Evolutionary conservation across 495 filamentous ascomycete species (phyloP), one percentile per base, ranked within the genome.

Genomic region (Cryomyces minteri): DNA sequence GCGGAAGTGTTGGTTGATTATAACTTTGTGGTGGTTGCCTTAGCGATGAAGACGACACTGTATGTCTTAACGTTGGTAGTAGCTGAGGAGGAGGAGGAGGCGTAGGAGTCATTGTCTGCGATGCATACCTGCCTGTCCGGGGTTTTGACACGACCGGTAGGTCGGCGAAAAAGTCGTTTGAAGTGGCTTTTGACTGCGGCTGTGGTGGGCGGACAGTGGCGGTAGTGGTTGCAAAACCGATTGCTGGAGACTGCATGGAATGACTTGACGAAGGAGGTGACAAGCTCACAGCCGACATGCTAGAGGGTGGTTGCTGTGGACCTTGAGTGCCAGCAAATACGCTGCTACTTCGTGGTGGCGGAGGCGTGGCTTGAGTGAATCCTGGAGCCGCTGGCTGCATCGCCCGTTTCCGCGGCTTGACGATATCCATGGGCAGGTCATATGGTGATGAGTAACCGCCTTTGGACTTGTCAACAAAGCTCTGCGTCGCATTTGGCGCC

Each of bases 381-480:
- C 11, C 34, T 12, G 38, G 42, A 32, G 36, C 46, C 56, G 57
- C 12, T 56, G 63, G 49, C 25, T 52, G 54, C 31, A 54, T 49
- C 38, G 65, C 65, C 45, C 72, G 62, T 64, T 74, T 76, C 62
- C 73, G 71, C 31, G 80, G 79, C 44, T 74, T 74, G 12, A 78
- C 70, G 11, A 95, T 70, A 41, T 94, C 88, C 62, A 92, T 84
- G 3, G 90, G 90, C 4, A 98, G 71, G 60, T 98, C 90, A 52
- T 94, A 98, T 4, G 90, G 90, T 28, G 87, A 94, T 31, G 76
- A 71, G 57, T 96, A 98, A 7, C 88, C 88, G 38, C 86, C 79
- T 59, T 92, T 96, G 6, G 82, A 65, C 51, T 87, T 88, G 55
- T 86, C 80, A 5, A 74, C 82, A 59, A 93, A 98, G 56, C 88